These are phyloP conservation scores for Solanum chacoense DNA, from an alignment of 305 asterid species.

Conservation along the genomic window DNA sequence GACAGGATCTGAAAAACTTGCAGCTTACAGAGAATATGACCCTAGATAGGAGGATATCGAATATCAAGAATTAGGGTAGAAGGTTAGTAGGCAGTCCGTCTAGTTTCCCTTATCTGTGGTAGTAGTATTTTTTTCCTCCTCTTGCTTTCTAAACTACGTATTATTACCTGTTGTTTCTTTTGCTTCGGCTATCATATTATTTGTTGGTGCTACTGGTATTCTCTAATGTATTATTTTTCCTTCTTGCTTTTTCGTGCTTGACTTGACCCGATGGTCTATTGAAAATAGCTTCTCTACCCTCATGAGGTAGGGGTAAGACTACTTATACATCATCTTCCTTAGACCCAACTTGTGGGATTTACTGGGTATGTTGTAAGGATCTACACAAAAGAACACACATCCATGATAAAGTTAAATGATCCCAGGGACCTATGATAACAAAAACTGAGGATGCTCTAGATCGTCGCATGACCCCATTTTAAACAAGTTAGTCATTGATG, in stretches of 20 bases:
- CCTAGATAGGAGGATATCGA: not conserved
- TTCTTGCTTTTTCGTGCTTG: not conserved
- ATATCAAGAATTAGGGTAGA: not conserved
- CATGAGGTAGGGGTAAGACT: not conserved
- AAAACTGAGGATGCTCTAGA: not conserved
- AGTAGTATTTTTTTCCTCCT: not conserved
- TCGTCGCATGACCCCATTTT: not conserved
- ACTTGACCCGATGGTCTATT: not conserved
- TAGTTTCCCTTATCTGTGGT: not conserved
- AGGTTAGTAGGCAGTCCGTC: not conserved
- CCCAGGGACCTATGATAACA: not conserved
- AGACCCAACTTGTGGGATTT: not conserved
- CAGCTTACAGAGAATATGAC: not conserved
- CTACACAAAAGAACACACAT: not conserved
- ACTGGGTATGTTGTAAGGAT: not conserved
- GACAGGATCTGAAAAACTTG: not conserved
- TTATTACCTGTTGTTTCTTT: not conserved
- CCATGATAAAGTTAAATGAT: not conserved
- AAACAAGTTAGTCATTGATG: not conserved
- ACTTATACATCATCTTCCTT: not conserved
- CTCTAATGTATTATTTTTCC: not conserved
- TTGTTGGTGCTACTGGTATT: not conserved
- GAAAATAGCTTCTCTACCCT: not conserved
- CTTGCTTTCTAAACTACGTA: not conserved
- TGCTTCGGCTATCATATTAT: not conserved